phyloP scores from a whole-genome alignment of 148 eudicot genomes.

The Arbutus unedo region DNA sequence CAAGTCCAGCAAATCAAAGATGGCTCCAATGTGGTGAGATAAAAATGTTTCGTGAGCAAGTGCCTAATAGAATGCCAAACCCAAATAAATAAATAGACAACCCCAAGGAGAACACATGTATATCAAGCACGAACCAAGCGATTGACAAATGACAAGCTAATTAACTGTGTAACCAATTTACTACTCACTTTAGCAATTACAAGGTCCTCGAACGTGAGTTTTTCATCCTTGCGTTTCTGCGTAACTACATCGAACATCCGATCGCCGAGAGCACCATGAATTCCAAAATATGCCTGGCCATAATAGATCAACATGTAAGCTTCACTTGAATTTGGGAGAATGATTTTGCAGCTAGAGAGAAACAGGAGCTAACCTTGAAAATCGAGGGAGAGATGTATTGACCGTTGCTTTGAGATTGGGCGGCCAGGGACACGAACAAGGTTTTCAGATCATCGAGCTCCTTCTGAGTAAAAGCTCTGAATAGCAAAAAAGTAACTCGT shows the following conservation, averaged over 20 bases:
- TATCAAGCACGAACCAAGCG: neutral
- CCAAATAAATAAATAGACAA: no score
- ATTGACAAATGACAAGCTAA: neutral
- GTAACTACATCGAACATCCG: slow-evolving; percentile 74
- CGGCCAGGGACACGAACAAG: slow-evolving; percentile 58
- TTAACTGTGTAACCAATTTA: neutral
- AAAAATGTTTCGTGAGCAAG: neutral
- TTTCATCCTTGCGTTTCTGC: slow-evolving; percentile 62
- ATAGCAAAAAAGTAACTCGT: neutral
- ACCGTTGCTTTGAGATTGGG: slow-evolving; percentile 54
- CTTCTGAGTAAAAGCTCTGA: slow-evolving; percentile 59
- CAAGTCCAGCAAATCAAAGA: neutral
- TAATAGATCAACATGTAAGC: neutral
- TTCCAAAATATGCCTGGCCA: slow-evolving; percentile 51
- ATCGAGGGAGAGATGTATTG: slow-evolving; percentile 42
- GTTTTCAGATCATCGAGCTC: slow-evolving; percentile 58
- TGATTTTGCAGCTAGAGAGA: neutral
- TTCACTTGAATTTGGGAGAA: neutral
- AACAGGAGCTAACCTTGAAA: slow-evolving; percentile 51
- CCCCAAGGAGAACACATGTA: neutral
- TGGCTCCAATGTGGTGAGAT: no score
- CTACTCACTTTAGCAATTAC: slow-evolving; percentile 79
- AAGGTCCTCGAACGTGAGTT: slow-evolving; percentile 73
- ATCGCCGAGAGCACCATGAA: slow-evolving; percentile 70
- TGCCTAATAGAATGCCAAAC: neutral